A percentile compares a stretch with the other conserved stretches of the same genome.
phyloP scores from a whole-genome alignment of 2,329 filamentous ascomycete species.

The Exophiala dermatitidis region DNA sequence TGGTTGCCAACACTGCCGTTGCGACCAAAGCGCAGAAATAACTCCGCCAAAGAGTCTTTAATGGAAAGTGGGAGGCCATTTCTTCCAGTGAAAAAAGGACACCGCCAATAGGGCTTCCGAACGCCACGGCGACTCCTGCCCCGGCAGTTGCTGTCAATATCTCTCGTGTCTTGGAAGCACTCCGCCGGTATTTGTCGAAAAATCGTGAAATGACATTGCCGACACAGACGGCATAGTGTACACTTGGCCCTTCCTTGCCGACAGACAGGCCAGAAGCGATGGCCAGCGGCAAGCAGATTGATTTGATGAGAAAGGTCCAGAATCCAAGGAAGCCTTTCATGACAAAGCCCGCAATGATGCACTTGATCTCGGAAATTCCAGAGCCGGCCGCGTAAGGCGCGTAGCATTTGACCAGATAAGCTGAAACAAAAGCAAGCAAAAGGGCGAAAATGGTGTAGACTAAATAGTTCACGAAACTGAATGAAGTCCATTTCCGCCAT shows the following conservation, averaged over 20 bases:
- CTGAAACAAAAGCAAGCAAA: conserved; percentile 73
- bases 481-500: conserved; percentile 82
- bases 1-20: conserved; percentile 81
- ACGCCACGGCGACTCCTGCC: conserved; percentile 90
- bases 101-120: conserved; percentile 93
- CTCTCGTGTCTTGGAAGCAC: conserved; percentile 89
- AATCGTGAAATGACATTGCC: conserved; percentile 92
- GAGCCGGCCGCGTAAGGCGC: conserved; percentile 94
- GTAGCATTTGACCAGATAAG: conserved; percentile 78
- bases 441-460: conserved; percentile 81
- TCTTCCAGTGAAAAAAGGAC: conserved; percentile 96
- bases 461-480: conserved; percentile 72
- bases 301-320: conserved; percentile 91
- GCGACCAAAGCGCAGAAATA: conserved; percentile 97
- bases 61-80: conserved; percentile 91
- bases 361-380: conserved; percentile 98
- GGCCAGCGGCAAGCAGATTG: conserved; percentile 77
- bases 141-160: conserved; percentile 91
- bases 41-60: conserved; percentile 96
- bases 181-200: conserved; percentile 85
- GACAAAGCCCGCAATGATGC: conserved; percentile 95
- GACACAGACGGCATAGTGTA: conserved; percentile 97
- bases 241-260: conserved; percentile 93
- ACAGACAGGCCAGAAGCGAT: conserved; percentile 93
- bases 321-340: conserved; percentile 97